Conservation (phyloP, 768 basidiomycete species). For the Daedaleopsis sinensis region DNA sequence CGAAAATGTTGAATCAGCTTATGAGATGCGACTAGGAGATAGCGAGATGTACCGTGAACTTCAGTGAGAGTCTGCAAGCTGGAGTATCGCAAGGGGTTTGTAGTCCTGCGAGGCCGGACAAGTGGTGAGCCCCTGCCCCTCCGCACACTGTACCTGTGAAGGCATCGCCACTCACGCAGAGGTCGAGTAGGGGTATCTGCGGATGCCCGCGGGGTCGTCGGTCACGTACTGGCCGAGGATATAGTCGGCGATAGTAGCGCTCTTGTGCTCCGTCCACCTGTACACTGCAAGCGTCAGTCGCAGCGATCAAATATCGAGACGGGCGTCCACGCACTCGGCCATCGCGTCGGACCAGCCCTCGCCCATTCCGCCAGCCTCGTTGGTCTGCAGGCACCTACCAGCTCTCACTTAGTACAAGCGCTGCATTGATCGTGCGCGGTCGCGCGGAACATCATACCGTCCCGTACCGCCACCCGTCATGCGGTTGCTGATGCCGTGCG, state of each 20-base stretch:
- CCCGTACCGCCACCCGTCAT: slow-evolving; percentile 6
- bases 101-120: slow-evolving; percentile 8
- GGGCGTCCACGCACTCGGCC: slow-evolving; percentile 24
- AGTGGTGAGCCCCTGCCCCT: slow-evolving; percentile 25
- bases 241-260: slow-evolving; percentile 37
- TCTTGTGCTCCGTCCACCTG: slow-evolving; percentile 45
- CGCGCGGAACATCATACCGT: not conserved
- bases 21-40: not conserved
- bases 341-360: slow-evolving; percentile 65
- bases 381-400: slow-evolving; percentile 65
- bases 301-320: slow-evolving; percentile 6
- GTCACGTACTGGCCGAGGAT: slow-evolving; percentile 55
- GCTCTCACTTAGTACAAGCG: too few relatives aligned
- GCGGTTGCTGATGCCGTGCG: slow-evolving; percentile 49
- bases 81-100: slow-evolving; percentile 49
- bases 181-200: slow-evolving; percentile 60
- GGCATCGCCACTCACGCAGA: slow-evolving; percentile 39
- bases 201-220: slow-evolving; percentile 52
- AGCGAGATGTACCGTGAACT: slow-evolving; percentile 42
- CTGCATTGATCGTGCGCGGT: too few relatives aligned
- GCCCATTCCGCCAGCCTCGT: slow-evolving; percentile 69
- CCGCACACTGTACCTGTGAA: not conserved
- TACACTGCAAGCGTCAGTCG: too few relatives aligned
- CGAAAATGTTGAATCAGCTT: slow-evolving; percentile 41
- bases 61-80: slow-evolving; percentile 40